Evolutionary conservation across 768 basidiomycete species (phyloP), one percentile per base, ranked within the genome.

Genomic region (Rhodotorula graminis): DNA sequence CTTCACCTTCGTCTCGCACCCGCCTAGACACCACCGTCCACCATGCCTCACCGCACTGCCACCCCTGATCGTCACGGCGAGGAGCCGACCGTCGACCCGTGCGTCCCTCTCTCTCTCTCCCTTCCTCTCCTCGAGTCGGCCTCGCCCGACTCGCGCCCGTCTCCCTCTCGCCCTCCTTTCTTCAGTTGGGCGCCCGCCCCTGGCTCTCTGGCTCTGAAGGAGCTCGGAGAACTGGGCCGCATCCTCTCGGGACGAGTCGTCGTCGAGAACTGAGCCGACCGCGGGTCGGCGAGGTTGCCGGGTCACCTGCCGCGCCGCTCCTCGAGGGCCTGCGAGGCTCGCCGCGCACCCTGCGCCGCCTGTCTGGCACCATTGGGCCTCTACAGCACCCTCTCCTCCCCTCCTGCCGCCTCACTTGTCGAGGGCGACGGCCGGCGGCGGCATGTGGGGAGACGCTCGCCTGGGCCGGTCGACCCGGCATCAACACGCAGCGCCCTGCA

Each of bases 41-140:
- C 9, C 57, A 72, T 72, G 71, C 67, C 71, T 46, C 49, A 58
- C 27, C 71, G 71, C 15, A 18, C 62, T 25, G 64, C 52, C 16
- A 72, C 71, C 19, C 71, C 66, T 27, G 21, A 56, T 12, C 71
- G 66, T 40, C 71, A 72, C 61, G 71, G 71, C 62, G 71, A 72
- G 50, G 71, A 72, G 58, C 66, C 66, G 27, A 55, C 31, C 56
- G 46, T 25, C 18, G 71, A 72, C 52, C 61, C 71, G 71, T 72
- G 19, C 56, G 71, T 61, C 18, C 0, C n/a, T 23, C 25, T 18
- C 7, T 33, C 33, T 3, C 55, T 15, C 19, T 29, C 29, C 33
- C 10, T 15, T 44, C 21, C 25, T 59, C 29, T 3, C 18, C n/a
- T 9, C 9, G n/a, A 7, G 10, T 12, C 31, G 21, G n/a, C n/a